A percentile compares a stretch with the other conserved stretches of the same genome.
Evolutionary conservation across 2,329 filamentous ascomycete genomes (phyloP).

Genomic region (Xylariaceae sp.): DNA sequence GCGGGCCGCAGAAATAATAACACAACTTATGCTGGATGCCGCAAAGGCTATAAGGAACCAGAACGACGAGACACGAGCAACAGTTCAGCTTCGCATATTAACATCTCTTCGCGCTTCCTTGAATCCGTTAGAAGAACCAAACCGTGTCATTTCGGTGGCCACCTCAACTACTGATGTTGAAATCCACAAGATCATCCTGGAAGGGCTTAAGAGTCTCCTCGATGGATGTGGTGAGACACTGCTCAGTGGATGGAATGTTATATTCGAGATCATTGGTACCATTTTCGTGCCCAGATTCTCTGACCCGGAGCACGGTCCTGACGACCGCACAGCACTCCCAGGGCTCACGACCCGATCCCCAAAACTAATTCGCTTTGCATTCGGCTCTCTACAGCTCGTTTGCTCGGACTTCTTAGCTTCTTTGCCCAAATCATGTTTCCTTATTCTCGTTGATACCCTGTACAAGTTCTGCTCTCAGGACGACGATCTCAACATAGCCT

Average conservation of each 20-base stretch:
- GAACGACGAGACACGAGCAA: conserved; percentile 45
- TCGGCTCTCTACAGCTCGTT: conserved; percentile 83
- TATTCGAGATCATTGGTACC: conserved; percentile 78
- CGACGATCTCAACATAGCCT: conserved; percentile 89
- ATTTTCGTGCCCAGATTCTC: conserved; percentile 57
- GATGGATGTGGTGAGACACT: conserved; percentile 85
- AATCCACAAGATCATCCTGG: conserved; percentile 73
- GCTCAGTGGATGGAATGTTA: conserved; percentile 75
- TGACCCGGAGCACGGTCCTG: conserved; percentile 29
- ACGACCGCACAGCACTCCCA: conserved; percentile 29
- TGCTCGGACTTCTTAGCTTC: conserved; percentile 88
- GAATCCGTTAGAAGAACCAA: conserved; percentile 49
- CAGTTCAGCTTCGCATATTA: conserved; percentile 68
- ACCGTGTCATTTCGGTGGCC: conserved; percentile 50
- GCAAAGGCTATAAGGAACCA: conserved; percentile 52
- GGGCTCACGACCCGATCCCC: conserved; percentile 55
- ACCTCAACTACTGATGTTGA: conserved; percentile 64
- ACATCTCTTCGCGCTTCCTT: conserved; percentile 60
- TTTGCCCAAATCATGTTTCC: conserved; percentile 64
- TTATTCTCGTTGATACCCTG: conserved; percentile 77
- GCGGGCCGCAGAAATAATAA: conserved; percentile 60
- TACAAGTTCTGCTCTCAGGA: conserved; percentile 84
- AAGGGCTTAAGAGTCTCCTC: conserved; percentile 74
- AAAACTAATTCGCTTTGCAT: conserved; percentile 77
- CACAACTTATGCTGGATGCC: conserved; percentile 52